These are phyloP conservation scores for Solanum chaucha DNA, from an alignment of 257 asterid genomes.

Conservation along the genomic window DNA sequence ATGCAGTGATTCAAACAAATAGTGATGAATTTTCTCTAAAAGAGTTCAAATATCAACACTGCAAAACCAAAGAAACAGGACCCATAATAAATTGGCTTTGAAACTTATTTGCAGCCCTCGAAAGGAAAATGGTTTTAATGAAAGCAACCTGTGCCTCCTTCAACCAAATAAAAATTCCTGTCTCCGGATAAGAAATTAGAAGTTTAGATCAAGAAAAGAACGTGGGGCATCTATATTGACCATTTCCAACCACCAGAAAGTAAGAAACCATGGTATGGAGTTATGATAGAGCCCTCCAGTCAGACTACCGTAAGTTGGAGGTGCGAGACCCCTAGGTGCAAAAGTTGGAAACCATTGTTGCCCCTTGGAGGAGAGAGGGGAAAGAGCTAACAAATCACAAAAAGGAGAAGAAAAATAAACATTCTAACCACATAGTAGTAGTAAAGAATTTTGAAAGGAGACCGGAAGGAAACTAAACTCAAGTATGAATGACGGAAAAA, in stretches of 20 bases:
- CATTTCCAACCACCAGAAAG: neutral
- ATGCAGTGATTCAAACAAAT: neutral
- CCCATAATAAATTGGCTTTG: neutral
- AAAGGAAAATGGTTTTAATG: neutral
- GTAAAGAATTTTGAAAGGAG: neutral
- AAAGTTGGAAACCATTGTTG: neutral
- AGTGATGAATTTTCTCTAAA: neutral
- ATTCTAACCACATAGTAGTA: neutral
- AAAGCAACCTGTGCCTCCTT: neutral
- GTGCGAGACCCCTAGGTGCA: neutral
- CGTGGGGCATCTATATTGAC: neutral
- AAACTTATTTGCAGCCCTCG: neutral
- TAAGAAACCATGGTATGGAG: neutral
- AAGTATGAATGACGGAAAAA: neutral
- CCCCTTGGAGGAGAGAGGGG: neutral
- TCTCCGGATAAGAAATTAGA: neutral
- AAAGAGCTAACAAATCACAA: neutral
- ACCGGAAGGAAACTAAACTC: neutral
- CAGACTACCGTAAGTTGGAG: neutral
- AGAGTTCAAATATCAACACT: neutral
- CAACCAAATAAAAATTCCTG: neutral
- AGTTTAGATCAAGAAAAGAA: neutral
- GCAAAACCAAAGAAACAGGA: neutral
- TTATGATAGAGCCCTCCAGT: neutral
- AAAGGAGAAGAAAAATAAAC: neutral